Evolutionary conservation across 805 yeast genomes (phyloP).

Genomic region (Cyberlindnera sargentensis): DNA sequence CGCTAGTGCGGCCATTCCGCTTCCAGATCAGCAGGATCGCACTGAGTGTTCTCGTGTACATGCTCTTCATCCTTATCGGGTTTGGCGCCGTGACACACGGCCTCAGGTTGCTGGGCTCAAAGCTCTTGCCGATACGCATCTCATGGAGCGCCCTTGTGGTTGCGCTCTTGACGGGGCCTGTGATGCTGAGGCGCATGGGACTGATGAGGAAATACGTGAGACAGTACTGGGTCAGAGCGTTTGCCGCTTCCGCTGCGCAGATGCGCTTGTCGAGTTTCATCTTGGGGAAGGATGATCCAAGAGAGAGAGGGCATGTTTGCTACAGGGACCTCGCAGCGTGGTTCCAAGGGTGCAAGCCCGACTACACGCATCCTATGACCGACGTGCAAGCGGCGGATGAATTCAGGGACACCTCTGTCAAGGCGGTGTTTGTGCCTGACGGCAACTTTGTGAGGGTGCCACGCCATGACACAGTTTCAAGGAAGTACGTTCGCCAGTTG

Average conservation of each 20-base stretch:
- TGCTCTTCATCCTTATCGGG: slow-evolving; percentile 64
- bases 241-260: slow-evolving; percentile 44
- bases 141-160: background rate
- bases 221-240: slow-evolving; percentile 56
- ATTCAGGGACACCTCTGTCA: slow-evolving; percentile 34
- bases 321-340: slow-evolving; percentile 45
- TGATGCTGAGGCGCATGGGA: background rate
- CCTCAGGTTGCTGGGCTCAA: slow-evolving; percentile 16
- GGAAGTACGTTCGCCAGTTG: slow-evolving; percentile 53
- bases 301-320: slow-evolving; percentile 63
- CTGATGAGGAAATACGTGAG: slow-evolving; percentile 31
- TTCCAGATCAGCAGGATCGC: slow-evolving; percentile 68
- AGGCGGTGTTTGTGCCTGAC: slow-evolving; percentile 66
- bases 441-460: slow-evolving; percentile 88
- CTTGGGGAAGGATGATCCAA: slow-evolving; percentile 50
- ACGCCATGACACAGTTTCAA: slow-evolving; percentile 65
- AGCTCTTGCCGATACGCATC: background rate
- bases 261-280: slow-evolving; percentile 81
- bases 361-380: slow-evolving; percentile 52
- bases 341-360: slow-evolving; percentile 39
- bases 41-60: slow-evolving; percentile 68
- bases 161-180: background rate
- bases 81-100: slow-evolving; percentile 43
- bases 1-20: slow-evolving; percentile 66
- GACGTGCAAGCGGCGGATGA: slow-evolving; percentile 35